Evolutionary conservation across 176 grass and related monocot genomes (phyloP).

Genomic region (Pontederia paniculata): DNA sequence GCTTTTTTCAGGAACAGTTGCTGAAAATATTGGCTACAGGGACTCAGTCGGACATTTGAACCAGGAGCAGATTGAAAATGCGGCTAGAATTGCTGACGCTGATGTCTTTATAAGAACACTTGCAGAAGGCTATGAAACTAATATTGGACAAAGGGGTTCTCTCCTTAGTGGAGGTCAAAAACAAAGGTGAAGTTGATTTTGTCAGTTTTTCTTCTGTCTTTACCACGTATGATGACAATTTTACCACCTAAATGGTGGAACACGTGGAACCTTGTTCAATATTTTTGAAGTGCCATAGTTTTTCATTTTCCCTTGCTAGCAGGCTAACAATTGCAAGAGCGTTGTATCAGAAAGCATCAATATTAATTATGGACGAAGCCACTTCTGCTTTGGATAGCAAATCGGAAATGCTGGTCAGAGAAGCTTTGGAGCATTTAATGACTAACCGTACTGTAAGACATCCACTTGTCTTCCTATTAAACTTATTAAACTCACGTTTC

Average conservation of each 20-base stretch:
- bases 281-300: neutral
- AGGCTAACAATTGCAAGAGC: conserved; percentile 66
- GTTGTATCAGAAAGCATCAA: conserved; percentile 52
- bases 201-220: neutral
- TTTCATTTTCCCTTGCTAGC: neutral
- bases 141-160: conserved; percentile 60
- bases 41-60: conserved; percentile 35
- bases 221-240: neutral
- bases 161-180: conserved; percentile 61
- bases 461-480: neutral
- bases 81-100: conserved; percentile 75
- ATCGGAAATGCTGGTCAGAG: conserved; percentile 55
- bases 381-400: conserved; percentile 69
- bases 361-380: conserved; percentile 75
- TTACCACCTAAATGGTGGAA: no score
- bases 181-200: conserved; percentile 33
- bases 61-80: conserved; percentile 36
- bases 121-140: conserved; percentile 46
- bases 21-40: conserved; percentile 78
- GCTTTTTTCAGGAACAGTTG: conserved; percentile 67
- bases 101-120: conserved; percentile 56
- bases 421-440: conserved; percentile 45
- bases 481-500: neutral
- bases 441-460: conserved; percentile 31
- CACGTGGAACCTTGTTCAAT: neutral